A percentile compares a stretch with the other conserved stretches of the same genome.
Evolutionary conservation across 768 basidiomycete species (phyloP).

Genomic region (Termitomyces eurrhizus): DNA sequence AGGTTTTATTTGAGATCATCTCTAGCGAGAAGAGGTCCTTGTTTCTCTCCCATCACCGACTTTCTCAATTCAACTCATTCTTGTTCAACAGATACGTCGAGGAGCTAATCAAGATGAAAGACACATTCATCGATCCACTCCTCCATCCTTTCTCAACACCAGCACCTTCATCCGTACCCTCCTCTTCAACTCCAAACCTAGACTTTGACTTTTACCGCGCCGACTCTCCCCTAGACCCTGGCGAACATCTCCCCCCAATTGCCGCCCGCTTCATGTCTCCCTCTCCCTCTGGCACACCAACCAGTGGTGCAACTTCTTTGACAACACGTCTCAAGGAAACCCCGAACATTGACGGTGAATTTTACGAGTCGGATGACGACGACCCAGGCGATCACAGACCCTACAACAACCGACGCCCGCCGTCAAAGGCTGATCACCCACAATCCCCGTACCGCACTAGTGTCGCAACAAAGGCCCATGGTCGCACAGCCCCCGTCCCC

Average conservation of each 20-base stretch:
- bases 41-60: constrained; percentile 17
- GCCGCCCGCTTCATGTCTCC: constrained; percentile 91
- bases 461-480: constrained; percentile 37
- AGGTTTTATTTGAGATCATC: constrained; percentile 96
- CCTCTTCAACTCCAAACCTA: constrained; percentile 51
- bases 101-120: constrained; percentile 88
- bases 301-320: constrained; percentile 22
- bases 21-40: constrained; percentile 87
- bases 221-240: constrained; percentile 68
- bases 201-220: constrained; percentile 71
- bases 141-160: constrained; percentile 75
- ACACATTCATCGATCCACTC: constrained; percentile 87
- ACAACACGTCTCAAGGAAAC: constrained; percentile 47
- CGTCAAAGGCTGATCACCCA: constrained; percentile 62
- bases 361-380: constrained; percentile 64
- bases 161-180: constrained; percentile 38
- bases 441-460: constrained; percentile 71
- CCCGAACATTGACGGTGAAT: constrained; percentile 71
- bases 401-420: constrained; percentile 31
- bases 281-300: constrained; percentile 39
- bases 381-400: constrained; percentile 43
- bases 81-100: constrained; percentile 71
- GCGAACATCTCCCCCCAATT: constrained; percentile 78
- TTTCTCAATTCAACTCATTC: constrained; percentile 9
- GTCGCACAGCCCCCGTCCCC: constrained; percentile 34